These are phyloP conservation scores for Dunaliella salina DNA, from an alignment of 163 green algal genomes.

Conservation along the genomic window DNA sequence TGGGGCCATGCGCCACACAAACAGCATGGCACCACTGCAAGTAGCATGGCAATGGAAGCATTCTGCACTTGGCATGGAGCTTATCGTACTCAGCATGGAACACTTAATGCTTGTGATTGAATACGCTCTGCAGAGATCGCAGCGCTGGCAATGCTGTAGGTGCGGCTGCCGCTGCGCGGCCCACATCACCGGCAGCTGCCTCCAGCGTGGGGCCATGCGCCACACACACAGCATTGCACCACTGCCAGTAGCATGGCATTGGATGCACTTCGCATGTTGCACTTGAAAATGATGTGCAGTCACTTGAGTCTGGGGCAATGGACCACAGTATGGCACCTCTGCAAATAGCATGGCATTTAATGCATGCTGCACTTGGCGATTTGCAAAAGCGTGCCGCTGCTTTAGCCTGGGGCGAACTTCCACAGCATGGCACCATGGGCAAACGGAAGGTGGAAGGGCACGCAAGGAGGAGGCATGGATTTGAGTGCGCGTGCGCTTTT, in stretches of 20 bases:
- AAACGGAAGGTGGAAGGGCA: too few species aligned
- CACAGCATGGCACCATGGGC: too few species aligned
- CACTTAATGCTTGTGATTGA: constrained; percentile 57
- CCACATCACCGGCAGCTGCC: constrained; percentile 16
- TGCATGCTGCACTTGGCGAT: too few species aligned
- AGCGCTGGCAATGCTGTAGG: constrained; percentile 47
- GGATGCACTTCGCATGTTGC: too few species aligned
- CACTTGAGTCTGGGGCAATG: too few species aligned
- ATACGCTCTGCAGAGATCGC: constrained; percentile 58
- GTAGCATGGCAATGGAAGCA: constrained; percentile 26
- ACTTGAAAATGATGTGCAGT: too few species aligned
- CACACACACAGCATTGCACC: constrained; percentile 51
- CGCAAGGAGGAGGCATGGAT: too few species aligned
- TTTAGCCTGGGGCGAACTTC: too few species aligned
- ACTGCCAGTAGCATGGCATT: constrained; percentile 21
- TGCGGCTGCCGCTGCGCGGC: constrained; percentile 15
- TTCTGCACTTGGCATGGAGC: background rate
- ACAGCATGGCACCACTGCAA: constrained; percentile 57
- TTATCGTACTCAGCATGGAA: background rate
- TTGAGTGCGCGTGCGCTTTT: too few species aligned
- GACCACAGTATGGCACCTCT: too few species aligned
- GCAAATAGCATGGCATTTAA: too few species aligned
- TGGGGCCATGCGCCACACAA: constrained; percentile 35
- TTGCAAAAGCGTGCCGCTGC: too few species aligned
- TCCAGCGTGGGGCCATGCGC: constrained; percentile 30